These are phyloP conservation scores for Eutrema heterophyllum DNA, from an alignment of 345 rosid genomes.

Conservation along the genomic window DNA sequence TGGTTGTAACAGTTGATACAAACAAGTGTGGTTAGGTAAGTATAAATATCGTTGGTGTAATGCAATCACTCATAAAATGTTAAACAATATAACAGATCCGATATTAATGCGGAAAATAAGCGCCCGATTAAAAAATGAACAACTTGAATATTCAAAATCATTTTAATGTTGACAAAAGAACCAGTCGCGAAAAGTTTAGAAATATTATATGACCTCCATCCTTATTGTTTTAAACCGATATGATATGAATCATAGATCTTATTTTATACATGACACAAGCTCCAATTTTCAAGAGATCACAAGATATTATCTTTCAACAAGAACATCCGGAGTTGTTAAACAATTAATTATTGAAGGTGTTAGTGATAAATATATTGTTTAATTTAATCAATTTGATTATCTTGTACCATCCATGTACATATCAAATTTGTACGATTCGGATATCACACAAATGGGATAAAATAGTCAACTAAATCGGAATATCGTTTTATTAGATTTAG, in stretches of 20 bases:
- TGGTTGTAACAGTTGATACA: slow-evolving; percentile 9
- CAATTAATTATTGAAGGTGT: no score
- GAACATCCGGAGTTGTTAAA: neutral
- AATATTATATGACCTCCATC: neutral
- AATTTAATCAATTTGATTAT: neutral
- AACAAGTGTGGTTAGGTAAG: neutral
- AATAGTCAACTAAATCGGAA: no score
- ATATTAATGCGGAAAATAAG: neutral
- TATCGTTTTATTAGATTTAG: no score
- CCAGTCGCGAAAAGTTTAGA: neutral
- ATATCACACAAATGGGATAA: no score
- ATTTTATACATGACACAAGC: neutral
- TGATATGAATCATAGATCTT: slow-evolving; percentile 4
- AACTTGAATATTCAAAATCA: neutral
- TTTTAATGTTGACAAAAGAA: neutral
- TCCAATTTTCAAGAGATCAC: neutral
- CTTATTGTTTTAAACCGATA: neutral
- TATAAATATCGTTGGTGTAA: neutral
- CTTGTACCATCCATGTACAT: neutral
- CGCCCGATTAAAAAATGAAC: neutral
- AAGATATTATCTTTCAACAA: neutral
- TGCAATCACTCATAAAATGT: neutral
- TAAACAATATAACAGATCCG: neutral
- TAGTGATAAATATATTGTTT: neutral
- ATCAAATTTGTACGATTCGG: no score